phyloP scores from a whole-genome alignment of 2,329 filamentous ascomycete genomes.

The Ceratocystis huliohia region DNA sequence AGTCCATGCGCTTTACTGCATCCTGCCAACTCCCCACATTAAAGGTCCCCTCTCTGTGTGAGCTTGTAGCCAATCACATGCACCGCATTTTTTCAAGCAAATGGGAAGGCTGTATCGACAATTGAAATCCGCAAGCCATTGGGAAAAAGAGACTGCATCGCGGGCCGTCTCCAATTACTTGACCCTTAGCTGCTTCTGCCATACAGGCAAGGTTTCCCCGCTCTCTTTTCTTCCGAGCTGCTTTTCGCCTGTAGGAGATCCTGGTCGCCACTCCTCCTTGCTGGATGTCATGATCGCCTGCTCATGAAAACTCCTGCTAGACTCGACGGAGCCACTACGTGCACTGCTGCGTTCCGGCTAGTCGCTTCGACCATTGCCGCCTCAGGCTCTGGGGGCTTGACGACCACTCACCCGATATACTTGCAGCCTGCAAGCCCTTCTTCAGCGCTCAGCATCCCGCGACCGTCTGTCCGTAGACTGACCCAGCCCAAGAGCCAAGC shows the following conservation, averaged over 20 bases:
- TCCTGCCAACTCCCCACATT: neutral
- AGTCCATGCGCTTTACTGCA: neutral
- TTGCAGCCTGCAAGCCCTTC: conserved; percentile 5
- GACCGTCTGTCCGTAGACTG: neutral
- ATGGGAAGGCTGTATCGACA: conserved; percentile 6
- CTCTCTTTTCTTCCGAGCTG: neutral
- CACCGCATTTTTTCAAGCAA: neutral
- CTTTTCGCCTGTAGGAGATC: neutral
- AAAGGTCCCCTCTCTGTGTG: conserved; percentile 6
- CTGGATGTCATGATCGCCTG: conserved; percentile 21
- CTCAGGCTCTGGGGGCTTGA: neutral
- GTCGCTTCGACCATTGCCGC: conserved; percentile 5
- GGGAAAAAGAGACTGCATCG: neutral
- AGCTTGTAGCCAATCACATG: conserved; percentile 5
- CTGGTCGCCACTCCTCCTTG: neutral
- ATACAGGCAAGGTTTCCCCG: neutral
- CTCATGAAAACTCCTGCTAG: conserved; percentile 49
- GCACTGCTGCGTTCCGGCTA: conserved; percentile 39
- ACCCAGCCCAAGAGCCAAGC: neutral
- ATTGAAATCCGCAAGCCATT: neutral
- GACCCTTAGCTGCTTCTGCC: neutral
- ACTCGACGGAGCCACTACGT: conserved; percentile 48
- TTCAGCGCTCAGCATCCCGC: neutral
- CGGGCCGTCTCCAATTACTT: neutral
- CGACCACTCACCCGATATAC: neutral